Conservation (phyloP, 23 red algal genomes). For the Chondrus crispus region DNA sequence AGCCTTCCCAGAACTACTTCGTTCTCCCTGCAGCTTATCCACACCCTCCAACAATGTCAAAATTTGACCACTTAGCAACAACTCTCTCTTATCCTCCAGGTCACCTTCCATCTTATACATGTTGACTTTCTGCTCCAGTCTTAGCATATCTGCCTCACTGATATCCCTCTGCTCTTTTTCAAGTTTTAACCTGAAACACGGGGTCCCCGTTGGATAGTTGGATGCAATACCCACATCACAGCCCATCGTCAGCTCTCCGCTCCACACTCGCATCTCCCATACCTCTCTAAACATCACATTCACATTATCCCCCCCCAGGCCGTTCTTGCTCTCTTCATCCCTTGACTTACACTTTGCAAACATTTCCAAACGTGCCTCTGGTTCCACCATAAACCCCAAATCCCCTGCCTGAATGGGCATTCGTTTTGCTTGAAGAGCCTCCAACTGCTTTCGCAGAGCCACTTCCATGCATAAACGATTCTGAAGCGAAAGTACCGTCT, state of each 20-base stretch:
- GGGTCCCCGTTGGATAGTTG: conserved; percentile 9
- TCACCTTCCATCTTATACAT: not conserved
- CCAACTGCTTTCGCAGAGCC: conserved; percentile 36
- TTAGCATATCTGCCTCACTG: not conserved
- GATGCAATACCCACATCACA: conserved; percentile 36
- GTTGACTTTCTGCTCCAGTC: not conserved
- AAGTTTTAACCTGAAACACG: conserved; percentile 18
- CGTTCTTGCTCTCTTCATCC: conserved; percentile 1
- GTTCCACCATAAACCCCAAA: conserved; percentile 24
- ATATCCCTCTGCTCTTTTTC: not conserved
- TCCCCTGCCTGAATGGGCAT: not conserved
- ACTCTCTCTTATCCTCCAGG: not conserved
- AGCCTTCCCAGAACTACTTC: too few species aligned
- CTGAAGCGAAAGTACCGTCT: conserved; percentile 9
- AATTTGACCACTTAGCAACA: not conserved
- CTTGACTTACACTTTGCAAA: not conserved
- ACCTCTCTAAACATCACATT: conserved; percentile 23
- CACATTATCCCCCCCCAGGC: conserved; percentile 3
- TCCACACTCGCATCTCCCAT: conserved; percentile 7
- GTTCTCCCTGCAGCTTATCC: too few species aligned
- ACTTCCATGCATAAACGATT: conserved; percentile 13
- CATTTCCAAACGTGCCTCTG: conserved; percentile 28
- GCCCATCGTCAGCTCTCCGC: not conserved
- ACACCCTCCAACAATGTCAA: not conserved
- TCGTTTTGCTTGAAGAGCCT: conserved; percentile 19